Evolutionary conservation across 805 yeast genomes (phyloP), one percentile per base, ranked within the genome.

Genomic region (Trichomonascus vanleenenianus): DNA sequence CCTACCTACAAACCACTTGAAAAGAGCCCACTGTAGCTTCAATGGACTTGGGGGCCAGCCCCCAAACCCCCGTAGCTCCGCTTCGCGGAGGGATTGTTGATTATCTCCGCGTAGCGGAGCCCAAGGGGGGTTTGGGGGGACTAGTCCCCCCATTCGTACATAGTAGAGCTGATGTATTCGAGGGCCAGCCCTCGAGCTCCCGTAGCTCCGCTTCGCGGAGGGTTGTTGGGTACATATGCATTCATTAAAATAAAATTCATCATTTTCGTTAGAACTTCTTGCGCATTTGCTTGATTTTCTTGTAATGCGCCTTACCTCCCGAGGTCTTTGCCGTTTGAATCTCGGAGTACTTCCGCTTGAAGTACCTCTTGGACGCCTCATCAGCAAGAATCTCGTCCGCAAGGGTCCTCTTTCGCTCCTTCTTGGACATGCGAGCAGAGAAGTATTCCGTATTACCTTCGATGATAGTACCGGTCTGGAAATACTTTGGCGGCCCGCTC

Each of bases 381-480:
- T 87, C 95, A 45, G 81, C 75, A 68, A 93, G 69, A 36, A 93
- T 71, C 61, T 89, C 94, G 49, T 85, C 93, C 34, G 89, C 81
- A 54, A 93, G 72, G 1, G 91, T 84, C 48, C 71, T 71, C 48
- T 88, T 87, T 54, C 95, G 77, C 55, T 84, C 80, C 57, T 76
- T 83, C 53, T 78, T 77, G 44, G 78, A 73, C 52, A 91, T 55
- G 50, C 94, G 72, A 3, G 78, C 67, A 33, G 81, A 76, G 66
- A 72, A 85, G 63, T 73, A 86, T 60, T 91, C 97, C 1, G 85
- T 73, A 52, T 81, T 79, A 37, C 88, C 91, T 55, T 84, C 93
- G 20, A 89, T 65, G 32, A 93, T 76, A 0, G 96, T 88, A 12
- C 98, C 98, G 55, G 85, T 76, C 48, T 91, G 93, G 62, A 93